These are phyloP conservation scores for Talaromyces thailandensis DNA, from an alignment of 495 filamentous ascomycete species.

Conservation along the genomic window DNA sequence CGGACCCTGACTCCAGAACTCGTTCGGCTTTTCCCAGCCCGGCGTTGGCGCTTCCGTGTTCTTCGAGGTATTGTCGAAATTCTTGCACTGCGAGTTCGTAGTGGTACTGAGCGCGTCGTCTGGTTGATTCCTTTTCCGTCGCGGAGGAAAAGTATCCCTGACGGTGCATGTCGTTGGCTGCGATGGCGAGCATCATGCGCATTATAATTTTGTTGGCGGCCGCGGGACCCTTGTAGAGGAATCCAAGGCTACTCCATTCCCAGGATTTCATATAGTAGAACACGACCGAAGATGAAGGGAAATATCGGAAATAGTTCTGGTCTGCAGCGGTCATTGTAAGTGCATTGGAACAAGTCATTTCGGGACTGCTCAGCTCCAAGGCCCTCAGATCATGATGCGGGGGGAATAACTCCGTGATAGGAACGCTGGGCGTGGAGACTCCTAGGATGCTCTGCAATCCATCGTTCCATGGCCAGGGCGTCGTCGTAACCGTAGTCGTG, in stretches of 20 bases:
- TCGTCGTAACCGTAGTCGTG: not conserved
- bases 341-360: conserved; percentile 27
- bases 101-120: conserved; percentile 31
- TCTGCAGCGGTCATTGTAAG: conserved; percentile 27
- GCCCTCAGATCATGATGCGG: not conserved
- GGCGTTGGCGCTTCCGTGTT: not conserved
- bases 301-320: conserved; percentile 32
- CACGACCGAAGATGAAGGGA: conserved; percentile 31
- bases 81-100: conserved; percentile 34
- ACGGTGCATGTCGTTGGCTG: conserved; percentile 34
- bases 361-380: conserved; percentile 5
- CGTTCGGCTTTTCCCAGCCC: conserved; percentile 19
- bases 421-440: conserved; percentile 14
- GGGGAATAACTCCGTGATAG: conserved; percentile 7
- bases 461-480: conserved; percentile 5
- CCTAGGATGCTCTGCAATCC: not conserved
- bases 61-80: conserved; percentile 26
- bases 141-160: conserved; percentile 21
- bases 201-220: conserved; percentile 31
- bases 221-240: conserved; percentile 30
- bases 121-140: conserved; percentile 24
- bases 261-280: conserved; percentile 37
- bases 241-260: conserved; percentile 33
- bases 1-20: conserved; percentile 21
- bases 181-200: conserved; percentile 34